phyloP scores from a whole-genome alignment of 1,139 yeast genomes.

The Blastobotrys apis region DNA sequence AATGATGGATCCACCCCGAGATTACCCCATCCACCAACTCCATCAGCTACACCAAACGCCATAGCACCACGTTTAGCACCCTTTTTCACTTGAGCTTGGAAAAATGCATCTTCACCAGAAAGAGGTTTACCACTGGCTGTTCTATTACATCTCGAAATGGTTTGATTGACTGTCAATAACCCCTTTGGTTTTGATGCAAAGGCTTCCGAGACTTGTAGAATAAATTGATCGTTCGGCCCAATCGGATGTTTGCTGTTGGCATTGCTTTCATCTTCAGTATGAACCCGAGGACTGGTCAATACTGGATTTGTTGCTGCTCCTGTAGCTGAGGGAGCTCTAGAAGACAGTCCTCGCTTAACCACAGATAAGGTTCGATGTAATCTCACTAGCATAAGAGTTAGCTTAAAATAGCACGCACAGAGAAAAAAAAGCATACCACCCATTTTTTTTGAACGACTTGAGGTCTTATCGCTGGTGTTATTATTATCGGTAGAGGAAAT shows the following conservation, averaged over 20 bases:
- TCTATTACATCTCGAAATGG: neutral
- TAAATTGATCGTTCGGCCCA: slow-evolving; percentile 3
- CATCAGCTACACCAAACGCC: slow-evolving; percentile 90
- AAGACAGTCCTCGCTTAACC: slow-evolving; percentile 13
- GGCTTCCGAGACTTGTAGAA: slow-evolving; percentile 15
- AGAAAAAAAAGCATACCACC: too few species aligned
- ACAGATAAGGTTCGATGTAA: slow-evolving; percentile 12
- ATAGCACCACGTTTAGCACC: slow-evolving; percentile 44
- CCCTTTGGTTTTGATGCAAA: slow-evolving; percentile 15
- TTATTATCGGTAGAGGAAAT: too few species aligned
- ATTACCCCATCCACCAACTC: slow-evolving; percentile 97
- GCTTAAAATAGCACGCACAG: too few species aligned
- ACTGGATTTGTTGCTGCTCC: neutral
- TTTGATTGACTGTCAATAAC: neutral
- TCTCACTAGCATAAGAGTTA: too few species aligned
- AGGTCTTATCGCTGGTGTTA: too few species aligned
- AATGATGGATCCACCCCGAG: slow-evolving; percentile 77
- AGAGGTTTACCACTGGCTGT: slow-evolving; percentile 19
- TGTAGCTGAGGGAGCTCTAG: slow-evolving; percentile 9
- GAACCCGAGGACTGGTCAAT: neutral
- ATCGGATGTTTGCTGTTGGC: too few species aligned
- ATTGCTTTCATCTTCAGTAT: too few species aligned
- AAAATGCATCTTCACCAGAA: slow-evolving; percentile 86
- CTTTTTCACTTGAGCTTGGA: slow-evolving; percentile 43
- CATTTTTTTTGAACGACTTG: too few species aligned